These are phyloP conservation scores for Auriscalpium microsporum DNA, from an alignment of 768 basidiomycete species.

Conservation along the genomic window DNA sequence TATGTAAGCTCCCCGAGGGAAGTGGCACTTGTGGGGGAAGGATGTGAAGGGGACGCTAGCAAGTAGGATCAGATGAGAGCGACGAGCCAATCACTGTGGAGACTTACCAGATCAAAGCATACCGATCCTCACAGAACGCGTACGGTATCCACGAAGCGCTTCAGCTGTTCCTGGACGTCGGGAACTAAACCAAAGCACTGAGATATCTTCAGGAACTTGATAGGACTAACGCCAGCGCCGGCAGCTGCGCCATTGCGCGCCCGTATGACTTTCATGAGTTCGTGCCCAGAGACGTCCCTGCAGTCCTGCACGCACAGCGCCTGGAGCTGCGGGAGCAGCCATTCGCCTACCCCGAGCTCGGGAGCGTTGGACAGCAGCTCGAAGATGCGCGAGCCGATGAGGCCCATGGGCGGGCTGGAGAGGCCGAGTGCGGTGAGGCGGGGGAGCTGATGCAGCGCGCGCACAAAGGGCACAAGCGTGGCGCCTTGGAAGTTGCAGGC, in stretches of 20 bases:
- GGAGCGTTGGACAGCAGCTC: constrained; percentile 20
- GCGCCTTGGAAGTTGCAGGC: constrained; percentile 24
- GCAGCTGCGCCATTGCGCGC: constrained; percentile 15
- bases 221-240: constrained; percentile 14
- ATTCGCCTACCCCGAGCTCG: constrained; percentile 5
- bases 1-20: no score
- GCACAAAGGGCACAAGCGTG: constrained; percentile 22
- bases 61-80: no score
- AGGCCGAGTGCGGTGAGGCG: constrained; percentile 22
- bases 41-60: no score
- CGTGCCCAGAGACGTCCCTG: constrained; percentile 23
- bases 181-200: constrained; percentile 20
- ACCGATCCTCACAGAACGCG: background rate
- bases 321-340: constrained; percentile 22
- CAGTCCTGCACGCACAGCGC: constrained; percentile 23
- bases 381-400: constrained; percentile 20
- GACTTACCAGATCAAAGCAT: no score
- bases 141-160: constrained; percentile 16
- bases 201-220: constrained; percentile 19
- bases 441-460: constrained; percentile 21
- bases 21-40: no score
- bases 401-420: constrained; percentile 19
- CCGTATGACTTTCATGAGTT: constrained; percentile 19
- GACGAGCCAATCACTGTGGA: no score
- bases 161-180: constrained; percentile 19